A percentile compares a stretch with the other conserved stretches of the same genome.
Conservation (phyloP, 768 basidiomycete genomes). For the Pisolithus albus region DNA sequence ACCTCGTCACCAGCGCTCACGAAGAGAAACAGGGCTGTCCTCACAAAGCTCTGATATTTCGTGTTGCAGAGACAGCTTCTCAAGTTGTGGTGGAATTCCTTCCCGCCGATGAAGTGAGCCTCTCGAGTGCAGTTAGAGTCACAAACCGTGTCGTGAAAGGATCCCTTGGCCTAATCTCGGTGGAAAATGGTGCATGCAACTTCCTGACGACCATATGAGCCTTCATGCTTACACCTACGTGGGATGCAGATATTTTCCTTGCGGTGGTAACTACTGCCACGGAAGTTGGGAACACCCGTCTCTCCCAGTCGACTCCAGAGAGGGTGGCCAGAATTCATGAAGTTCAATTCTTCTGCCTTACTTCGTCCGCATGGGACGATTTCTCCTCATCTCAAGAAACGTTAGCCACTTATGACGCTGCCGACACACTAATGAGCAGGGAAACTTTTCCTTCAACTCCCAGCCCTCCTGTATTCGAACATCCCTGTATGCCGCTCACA, state of each 20-base stretch:
- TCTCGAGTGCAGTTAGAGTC: constrained; percentile 53
- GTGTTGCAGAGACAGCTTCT: constrained; percentile 44
- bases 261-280: constrained; percentile 72
- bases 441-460: constrained; percentile 40
- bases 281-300: constrained; percentile 66
- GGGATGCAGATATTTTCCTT: constrained; percentile 68
- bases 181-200: constrained; percentile 53
- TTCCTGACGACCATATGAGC: constrained; percentile 1
- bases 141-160: constrained; percentile 73
- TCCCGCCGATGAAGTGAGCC: constrained; percentile 63
- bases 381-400: constrained; percentile 46
- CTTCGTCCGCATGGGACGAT: constrained; percentile 81
- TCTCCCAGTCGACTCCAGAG: constrained; percentile 50
- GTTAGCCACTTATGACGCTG: constrained; percentile 48
- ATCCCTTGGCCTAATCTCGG: constrained; percentile 74
- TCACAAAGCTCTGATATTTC: constrained; percentile 62
- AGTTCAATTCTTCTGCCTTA: constrained; percentile 85
- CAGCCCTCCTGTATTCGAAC: constrained; percentile 61
- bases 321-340: constrained; percentile 79
- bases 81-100: constrained; percentile 88
- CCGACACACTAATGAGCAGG: constrained; percentile 38
- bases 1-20: constrained; percentile 63
- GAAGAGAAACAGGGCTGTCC: constrained; percentile 60
- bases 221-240: constrained; percentile 6
- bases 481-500: constrained; percentile 83